Conservation (phyloP, 2,329 filamentous ascomycete genomes). For the Phyllosticta citriasiana region DNA sequence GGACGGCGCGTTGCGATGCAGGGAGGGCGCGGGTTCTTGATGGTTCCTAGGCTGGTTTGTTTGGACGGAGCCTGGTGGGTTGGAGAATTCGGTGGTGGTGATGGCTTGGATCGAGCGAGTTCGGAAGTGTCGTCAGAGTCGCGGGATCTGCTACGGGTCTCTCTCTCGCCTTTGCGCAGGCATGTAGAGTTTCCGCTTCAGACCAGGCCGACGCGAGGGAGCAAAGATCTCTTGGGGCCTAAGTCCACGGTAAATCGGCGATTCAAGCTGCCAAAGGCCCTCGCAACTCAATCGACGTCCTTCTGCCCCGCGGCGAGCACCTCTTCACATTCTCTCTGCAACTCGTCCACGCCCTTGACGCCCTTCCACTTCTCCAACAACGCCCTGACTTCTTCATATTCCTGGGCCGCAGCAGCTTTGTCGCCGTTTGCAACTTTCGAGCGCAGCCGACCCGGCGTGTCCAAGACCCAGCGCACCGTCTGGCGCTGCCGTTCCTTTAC, state of each 20-base stretch:
- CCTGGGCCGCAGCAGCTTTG: constrained; percentile 47
- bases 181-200: too few relatives aligned
- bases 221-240: neutral
- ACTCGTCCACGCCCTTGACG: constrained; percentile 33
- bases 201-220: neutral
- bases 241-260: neutral
- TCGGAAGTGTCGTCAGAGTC: too few relatives aligned
- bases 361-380: constrained; percentile 35
- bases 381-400: constrained; percentile 35
- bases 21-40: too few relatives aligned
- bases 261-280: neutral
- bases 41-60: too few relatives aligned
- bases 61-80: too few relatives aligned
- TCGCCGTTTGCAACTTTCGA: constrained; percentile 50
- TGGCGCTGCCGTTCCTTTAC: constrained; percentile 39
- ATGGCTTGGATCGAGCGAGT: too few relatives aligned
- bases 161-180: too few relatives aligned
- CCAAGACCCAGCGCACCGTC: constrained; percentile 53
- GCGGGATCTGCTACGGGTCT: too few relatives aligned
- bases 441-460: constrained; percentile 50
- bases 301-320: neutral
- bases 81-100: too few relatives aligned
- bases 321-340: constrained; percentile 28
- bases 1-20: too few relatives aligned
- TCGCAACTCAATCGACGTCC: neutral